Conservation (phyloP, 2,329 filamentous ascomycete genomes). For the Volutella citrinella region DNA sequence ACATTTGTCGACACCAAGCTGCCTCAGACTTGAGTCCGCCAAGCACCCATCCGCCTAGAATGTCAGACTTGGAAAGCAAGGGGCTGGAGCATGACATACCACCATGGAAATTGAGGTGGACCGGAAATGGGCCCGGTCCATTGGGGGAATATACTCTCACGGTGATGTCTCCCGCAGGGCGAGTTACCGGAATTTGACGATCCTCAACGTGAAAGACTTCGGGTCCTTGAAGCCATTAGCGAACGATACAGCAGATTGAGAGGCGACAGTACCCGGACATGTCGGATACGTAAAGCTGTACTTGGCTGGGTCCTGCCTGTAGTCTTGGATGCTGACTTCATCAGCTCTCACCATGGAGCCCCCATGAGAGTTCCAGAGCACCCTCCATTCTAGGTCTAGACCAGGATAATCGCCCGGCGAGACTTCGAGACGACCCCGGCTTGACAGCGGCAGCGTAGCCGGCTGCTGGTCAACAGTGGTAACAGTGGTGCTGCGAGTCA, state of each 20-base stretch:
- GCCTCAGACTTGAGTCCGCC: conserved; percentile 22
- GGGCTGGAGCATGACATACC: conserved; percentile 7
- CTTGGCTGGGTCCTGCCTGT: conserved; percentile 20
- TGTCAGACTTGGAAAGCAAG: not conserved
- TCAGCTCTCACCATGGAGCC: conserved; percentile 24
- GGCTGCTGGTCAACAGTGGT: not conserved
- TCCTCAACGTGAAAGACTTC: conserved; percentile 11
- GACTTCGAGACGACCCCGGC: conserved; percentile 2
- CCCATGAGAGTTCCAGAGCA: conserved; percentile 27
- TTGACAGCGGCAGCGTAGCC: conserved; percentile 1
- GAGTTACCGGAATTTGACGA: conserved; percentile 20
- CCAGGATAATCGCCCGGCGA: conserved; percentile 10
- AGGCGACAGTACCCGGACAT: conserved; percentile 15
- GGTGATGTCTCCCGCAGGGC: conserved; percentile 20
- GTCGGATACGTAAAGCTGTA: conserved; percentile 30
- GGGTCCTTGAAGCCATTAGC: conserved; percentile 3
- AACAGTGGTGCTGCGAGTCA: not conserved
- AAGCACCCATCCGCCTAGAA: conserved; percentile 23
- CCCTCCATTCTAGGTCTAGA: conserved; percentile 26
- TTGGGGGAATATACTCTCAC: conserved; percentile 25
- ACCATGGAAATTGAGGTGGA: conserved; percentile 24
- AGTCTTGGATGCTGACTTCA: conserved; percentile 25
- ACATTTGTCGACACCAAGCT: conserved; percentile 27
- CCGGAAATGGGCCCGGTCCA: conserved; percentile 23
- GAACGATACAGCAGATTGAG: no score